Evolutionary conservation across 305 asterid species (phyloP).

Genomic region (Rubia occidens): DNA sequence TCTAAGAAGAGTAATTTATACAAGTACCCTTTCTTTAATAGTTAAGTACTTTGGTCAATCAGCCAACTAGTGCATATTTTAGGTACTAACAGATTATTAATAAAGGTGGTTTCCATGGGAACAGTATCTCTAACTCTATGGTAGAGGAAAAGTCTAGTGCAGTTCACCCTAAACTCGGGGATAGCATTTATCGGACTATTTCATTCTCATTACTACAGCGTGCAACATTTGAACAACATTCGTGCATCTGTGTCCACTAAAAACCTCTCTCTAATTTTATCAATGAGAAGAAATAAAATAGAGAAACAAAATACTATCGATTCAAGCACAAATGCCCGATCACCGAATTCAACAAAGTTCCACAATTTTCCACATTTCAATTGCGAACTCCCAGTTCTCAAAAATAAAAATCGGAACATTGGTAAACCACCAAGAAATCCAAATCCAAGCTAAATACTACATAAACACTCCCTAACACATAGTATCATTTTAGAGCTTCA

Average conservation of each 20-base stretch:
- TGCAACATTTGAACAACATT: not conserved
- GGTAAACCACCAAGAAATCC: not conserved
- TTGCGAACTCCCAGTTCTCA: not conserved
- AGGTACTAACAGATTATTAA: not conserved
- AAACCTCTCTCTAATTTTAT: not conserved
- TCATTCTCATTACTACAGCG: not conserved
- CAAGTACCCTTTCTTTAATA: not conserved
- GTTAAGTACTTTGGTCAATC: not conserved
- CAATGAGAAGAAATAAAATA: not conserved
- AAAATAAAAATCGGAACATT: not conserved
- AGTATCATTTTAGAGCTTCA: not conserved
- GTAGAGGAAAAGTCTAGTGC: not conserved
- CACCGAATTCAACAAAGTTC: not conserved
- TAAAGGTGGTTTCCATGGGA: not conserved
- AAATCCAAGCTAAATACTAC: too few species aligned
- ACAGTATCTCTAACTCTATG: not conserved
- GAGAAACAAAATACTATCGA: not conserved
- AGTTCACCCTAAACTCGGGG: not conserved
- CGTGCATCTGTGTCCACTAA: not conserved
- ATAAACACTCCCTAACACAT: not conserved
- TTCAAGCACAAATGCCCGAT: not conserved
- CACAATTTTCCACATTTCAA: not conserved
- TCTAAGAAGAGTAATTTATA: not conserved
- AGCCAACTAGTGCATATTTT: not conserved
- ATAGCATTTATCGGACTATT: not conserved